Base-by-base conservation (phyloP, 495 filamentous ascomycete genomes). In the Penicillium odoratum region DNA sequence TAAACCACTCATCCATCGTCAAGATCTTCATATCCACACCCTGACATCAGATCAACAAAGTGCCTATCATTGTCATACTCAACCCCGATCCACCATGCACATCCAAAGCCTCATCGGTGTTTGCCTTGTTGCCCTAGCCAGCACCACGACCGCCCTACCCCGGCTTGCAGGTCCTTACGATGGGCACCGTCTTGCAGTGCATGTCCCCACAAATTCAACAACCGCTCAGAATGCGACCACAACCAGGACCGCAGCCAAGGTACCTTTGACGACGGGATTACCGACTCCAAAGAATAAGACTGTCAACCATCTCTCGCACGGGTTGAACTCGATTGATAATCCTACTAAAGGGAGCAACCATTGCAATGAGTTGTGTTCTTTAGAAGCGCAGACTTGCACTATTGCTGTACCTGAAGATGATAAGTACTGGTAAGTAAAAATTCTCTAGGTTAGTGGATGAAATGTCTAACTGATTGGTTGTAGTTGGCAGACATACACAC, bases 371-470 rank as follows among this genome's bases (percentile, higher is more conserved):
- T 13, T 70, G 44, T 73, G 70, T 34, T 68, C 64, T 7, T 44
- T 73, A 47, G 49, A 59, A 36, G 48, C 66, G 4, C 62, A 70
- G 51, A 60, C 67, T 7, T 74, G 69, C 45, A 62, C 58, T 3
- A 49, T 70, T 56, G 67, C 69, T 21, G 48, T 69, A 16, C 69
- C 71, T 0, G 49, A 69, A 13, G 69, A 70, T 48, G 62, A 72
- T 45, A 44, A 53, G 30, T 72, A 61, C 40, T 74, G 71, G 71
- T 72, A 51, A 59, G 65, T 60, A 25, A 11, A 28, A 7, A 21
- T 50, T 28, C 34, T 18, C 42, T 18, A 16, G 34, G 4, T 46
- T 38, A 25, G 16, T 31, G 13, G n/a, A 6, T n/a, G 15, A 30
- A 10, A 18, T 48, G 26, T 11, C 15, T 9, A 33, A 5, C 5